phyloP scores from a whole-genome alignment of 1,284 basidiomycete genomes.

The Tilletia indica region DNA sequence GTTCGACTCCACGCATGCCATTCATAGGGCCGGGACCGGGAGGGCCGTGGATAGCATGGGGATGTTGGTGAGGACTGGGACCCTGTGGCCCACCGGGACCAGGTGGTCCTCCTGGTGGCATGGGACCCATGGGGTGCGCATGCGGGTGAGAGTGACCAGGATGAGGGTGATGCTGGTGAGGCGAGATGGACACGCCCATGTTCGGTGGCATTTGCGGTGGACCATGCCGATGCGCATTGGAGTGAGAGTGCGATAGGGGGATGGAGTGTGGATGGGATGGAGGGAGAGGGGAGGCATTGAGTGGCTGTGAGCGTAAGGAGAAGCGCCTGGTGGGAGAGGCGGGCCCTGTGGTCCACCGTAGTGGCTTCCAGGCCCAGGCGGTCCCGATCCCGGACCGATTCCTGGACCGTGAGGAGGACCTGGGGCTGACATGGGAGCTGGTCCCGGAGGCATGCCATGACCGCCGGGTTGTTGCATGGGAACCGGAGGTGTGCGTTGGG shows the following conservation, averaged over 20 bases:
- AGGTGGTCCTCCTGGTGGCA: slow-evolving; percentile 4
- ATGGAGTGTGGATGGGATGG: slow-evolving; percentile 2
- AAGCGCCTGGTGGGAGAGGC: background rate
- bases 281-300: slow-evolving; percentile 6
- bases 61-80: slow-evolving; percentile 13
- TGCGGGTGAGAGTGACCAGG: background rate
- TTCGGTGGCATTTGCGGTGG: background rate
- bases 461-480: slow-evolving; percentile 6
- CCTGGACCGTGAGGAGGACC: background rate
- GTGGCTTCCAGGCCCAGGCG: background rate
- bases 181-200: slow-evolving; percentile 10
- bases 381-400: background rate
- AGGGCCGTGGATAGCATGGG: slow-evolving; percentile 3
- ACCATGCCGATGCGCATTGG: background rate
- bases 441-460: background rate
- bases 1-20: background rate
- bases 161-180: slow-evolving; percentile 15
- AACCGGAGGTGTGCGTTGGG: slow-evolving; percentile 6
- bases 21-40: background rate
- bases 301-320: slow-evolving; percentile 8
- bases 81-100: slow-evolving; percentile 7
- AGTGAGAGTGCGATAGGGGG: background rate
- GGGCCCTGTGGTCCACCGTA: background rate
- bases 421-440: background rate
- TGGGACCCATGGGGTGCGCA: slow-evolving; percentile 8